Base-by-base conservation (phyloP, 2,329 filamentous ascomycete genomes). In the Colletotrichum somersetense region DNA sequence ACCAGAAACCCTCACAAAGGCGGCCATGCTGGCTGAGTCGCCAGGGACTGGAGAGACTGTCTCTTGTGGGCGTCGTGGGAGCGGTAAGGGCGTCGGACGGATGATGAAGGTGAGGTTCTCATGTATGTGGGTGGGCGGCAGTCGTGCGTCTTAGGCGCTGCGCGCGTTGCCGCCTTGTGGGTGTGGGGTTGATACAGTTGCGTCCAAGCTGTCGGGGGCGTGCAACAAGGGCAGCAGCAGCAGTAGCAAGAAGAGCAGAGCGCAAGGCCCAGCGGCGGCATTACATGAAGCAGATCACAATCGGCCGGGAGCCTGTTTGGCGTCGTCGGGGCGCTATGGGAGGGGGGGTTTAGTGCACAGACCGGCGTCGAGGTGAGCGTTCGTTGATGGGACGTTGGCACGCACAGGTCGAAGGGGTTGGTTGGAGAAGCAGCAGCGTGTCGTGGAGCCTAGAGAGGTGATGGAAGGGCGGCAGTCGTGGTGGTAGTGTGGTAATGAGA, bases 1-100 rank as follows among this genome's bases (percentile, higher is more conserved):
- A 81, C 96, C 96, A 77, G 95, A 97, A 84, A 99, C 95, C 88
- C 96, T 93, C 86, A 99, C 96, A 83, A 93, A 93, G 81, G 93
- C 93, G 83, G 92, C 89, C 86, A 91, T 91, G 40, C 67, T 74
- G 67, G 71, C 72, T 48, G 57, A 53, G 48, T 72, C 50, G 72
- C 72, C 72, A 66, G 61, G 23, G 50, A 30, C 52, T 40, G 30
- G 46, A 63, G 3, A 40, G 26, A 20, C 8, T n/a, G 66, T 66
- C 61, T 69, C 67, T 73, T 52, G 55, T 66, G 52, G 65, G 64
- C 12, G 59, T 52, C 8, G 59, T 52, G 57, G n/a, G 23, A 55
- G 52, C 55, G 61, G 56, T 55, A 50, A 57, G 33, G 42, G 50
- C 18, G 56, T 56, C 70, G 16, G 44, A 42, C 61, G 53, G 56